These are phyloP conservation scores for Closterium sp. DNA, from an alignment of 139 green algal species.

Conservation along the genomic window DNA sequence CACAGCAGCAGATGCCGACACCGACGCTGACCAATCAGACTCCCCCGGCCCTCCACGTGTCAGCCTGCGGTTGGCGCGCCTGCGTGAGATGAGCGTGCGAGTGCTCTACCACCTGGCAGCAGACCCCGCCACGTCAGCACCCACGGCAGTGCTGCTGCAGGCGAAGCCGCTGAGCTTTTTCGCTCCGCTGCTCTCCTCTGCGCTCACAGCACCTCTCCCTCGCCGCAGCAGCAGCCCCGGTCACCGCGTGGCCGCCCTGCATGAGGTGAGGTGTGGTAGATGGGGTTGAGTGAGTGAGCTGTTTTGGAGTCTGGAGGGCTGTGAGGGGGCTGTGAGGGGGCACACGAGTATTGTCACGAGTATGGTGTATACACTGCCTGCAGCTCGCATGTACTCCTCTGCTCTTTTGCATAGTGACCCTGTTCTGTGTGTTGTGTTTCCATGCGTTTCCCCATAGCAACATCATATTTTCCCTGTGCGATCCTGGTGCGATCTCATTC, in stretches of 20 bases:
- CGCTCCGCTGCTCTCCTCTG: not conserved
- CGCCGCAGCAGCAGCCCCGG: not conserved
- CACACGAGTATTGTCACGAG: too few relatives aligned
- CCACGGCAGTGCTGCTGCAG: conserved; percentile 28
- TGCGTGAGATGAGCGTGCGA: conserved; percentile 68
- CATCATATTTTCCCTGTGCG: too few relatives aligned
- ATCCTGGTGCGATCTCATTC: too few relatives aligned
- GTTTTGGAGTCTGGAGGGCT: too few relatives aligned
- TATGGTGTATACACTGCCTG: too few relatives aligned
- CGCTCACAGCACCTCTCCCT: not conserved
- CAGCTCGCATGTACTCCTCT: too few relatives aligned
- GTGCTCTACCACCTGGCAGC: conserved; percentile 59
- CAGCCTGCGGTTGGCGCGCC: conserved; percentile 17
- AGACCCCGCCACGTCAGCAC: conserved; percentile 15
- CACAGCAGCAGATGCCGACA: not conserved
- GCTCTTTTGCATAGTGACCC: too few relatives aligned
- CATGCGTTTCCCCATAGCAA: too few relatives aligned
- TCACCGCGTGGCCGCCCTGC: not conserved
- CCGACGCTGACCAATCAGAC: not conserved
- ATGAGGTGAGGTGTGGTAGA: not conserved
- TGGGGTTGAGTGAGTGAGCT: too few relatives aligned
- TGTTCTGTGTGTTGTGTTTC: too few relatives aligned
- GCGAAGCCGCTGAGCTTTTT: conserved; percentile 27
- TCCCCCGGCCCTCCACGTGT: not conserved
- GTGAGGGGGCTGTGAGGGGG: too few relatives aligned